A percentile compares a stretch with the other conserved stretches of the same genome.
Evolutionary conservation across 1,139 yeast genomes (phyloP).

Genomic region (Suhomyces yuchorum): DNA sequence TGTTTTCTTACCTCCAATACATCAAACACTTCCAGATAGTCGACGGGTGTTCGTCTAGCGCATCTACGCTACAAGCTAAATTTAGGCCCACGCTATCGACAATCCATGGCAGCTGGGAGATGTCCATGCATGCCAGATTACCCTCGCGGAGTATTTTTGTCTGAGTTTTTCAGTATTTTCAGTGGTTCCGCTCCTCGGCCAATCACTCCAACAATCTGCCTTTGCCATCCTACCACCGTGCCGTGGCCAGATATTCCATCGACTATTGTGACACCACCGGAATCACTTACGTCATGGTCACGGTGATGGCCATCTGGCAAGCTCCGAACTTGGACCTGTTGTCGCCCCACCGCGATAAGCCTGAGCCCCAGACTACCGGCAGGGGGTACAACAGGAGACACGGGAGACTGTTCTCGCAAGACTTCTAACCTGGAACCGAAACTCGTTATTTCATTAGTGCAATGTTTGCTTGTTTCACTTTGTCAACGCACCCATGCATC

Average conservation of each 20-base stretch:
- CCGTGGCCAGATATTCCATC: not conserved
- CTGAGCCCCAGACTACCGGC: too few relatives aligned
- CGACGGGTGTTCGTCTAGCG: not conserved
- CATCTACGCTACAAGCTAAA: not conserved
- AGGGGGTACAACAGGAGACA: too few relatives aligned
- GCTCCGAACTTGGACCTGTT: too few relatives aligned
- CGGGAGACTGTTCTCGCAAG: too few relatives aligned
- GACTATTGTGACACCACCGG: not conserved
- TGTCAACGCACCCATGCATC: not conserved
- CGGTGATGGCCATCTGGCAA: not conserved
- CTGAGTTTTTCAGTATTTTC: not conserved
- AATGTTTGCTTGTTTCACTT: not conserved
- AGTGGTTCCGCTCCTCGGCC: not conserved
- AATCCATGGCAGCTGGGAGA: too few relatives aligned
- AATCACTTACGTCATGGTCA: not conserved
- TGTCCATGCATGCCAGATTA: not conserved
- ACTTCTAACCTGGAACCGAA: not conserved
- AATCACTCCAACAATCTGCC: too few relatives aligned
- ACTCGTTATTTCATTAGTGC: not conserved
- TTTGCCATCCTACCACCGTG: too few relatives aligned
- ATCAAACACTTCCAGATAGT: too few relatives aligned
- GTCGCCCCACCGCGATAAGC: too few relatives aligned
- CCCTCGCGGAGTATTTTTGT: too few relatives aligned
- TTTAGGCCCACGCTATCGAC: too few relatives aligned
- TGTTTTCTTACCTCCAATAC: too few relatives aligned